A percentile compares a stretch with the other conserved stretches of the same genome.
Evolutionary conservation across 1,139 yeast genomes (phyloP).

Genomic region (Kurtzmaniella quercitrusa): DNA sequence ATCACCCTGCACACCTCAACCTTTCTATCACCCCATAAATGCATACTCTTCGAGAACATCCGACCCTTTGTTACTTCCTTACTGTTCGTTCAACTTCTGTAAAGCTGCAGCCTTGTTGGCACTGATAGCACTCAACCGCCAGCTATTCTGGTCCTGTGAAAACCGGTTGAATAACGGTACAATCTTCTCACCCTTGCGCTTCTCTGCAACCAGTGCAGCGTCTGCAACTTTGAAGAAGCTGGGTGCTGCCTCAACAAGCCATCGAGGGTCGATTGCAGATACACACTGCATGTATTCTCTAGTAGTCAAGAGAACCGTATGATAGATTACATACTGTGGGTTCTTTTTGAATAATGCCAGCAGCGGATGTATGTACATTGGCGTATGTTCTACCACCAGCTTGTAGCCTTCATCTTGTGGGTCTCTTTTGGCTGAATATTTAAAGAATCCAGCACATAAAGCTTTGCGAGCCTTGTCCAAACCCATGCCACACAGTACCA

Average conservation of each 20-base stretch:
- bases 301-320: constrained; percentile 74
- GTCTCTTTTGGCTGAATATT: constrained; percentile 77
- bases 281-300: constrained; percentile 91
- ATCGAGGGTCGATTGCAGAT: constrained; percentile 73
- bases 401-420: constrained; percentile 69
- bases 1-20: too few relatives aligned
- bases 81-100: constrained; percentile 2
- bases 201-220: constrained; percentile 26
- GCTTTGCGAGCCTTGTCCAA: constrained; percentile 65
- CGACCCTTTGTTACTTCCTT: constrained; percentile 3
- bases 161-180: constrained; percentile 60
- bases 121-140: constrained; percentile 40
- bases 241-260: constrained; percentile 87
- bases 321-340: constrained; percentile 80
- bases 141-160: constrained; percentile 42
- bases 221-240: constrained; percentile 69
- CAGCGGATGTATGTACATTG: constrained; percentile 86
- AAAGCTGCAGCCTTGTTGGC: constrained; percentile 27
- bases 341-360: constrained; percentile 71
- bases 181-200: constrained; percentile 44
- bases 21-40: too few relatives aligned
- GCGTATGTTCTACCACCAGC: constrained; percentile 72
- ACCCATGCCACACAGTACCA: constrained; percentile 59
- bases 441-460: constrained; percentile 82
- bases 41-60: too few relatives aligned